These are phyloP conservation scores for Byssothecium circinans DNA, from an alignment of 2,329 filamentous ascomycete genomes.

Conservation along the genomic window DNA sequence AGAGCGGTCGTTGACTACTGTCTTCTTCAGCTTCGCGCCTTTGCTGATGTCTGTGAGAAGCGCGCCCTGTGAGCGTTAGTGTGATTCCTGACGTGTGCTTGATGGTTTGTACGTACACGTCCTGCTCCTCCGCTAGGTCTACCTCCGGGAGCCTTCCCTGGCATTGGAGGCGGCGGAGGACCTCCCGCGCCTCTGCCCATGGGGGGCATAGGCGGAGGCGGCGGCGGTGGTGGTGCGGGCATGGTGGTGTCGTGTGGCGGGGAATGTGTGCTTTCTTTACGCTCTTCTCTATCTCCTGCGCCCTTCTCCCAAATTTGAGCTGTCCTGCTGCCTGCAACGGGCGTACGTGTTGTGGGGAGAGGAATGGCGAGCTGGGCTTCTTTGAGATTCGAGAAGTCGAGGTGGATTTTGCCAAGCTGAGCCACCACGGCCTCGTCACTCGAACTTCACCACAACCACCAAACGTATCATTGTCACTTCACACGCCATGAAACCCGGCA, in stretches of 20 bases:
- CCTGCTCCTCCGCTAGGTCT: conserved; percentile 38
- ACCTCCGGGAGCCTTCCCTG: conserved; percentile 35
- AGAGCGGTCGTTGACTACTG: conserved; percentile 89
- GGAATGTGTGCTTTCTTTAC: not conserved
- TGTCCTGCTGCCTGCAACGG: conserved; percentile 12
- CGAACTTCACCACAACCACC: conserved; percentile 15
- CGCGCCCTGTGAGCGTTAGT: conserved; percentile 64
- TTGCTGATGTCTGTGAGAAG: conserved; percentile 86
- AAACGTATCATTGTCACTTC: not conserved
- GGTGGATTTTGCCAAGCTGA: conserved; percentile 8
- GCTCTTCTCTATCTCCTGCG: not conserved
- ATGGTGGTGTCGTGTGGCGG: conserved; percentile 30
- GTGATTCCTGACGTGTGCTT: not conserved
- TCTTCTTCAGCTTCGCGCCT: conserved; percentile 76
- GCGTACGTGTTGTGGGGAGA: conserved; percentile 3
- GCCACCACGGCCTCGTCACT: conserved; percentile 25
- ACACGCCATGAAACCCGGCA: conserved; percentile 32
- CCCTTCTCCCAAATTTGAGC: not conserved
- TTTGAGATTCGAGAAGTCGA: conserved; percentile 10
- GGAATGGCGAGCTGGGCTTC: conserved; percentile 4
- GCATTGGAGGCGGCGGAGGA: conserved; percentile 42
- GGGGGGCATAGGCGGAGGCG: conserved; percentile 42
- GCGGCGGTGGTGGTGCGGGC: conserved; percentile 38
- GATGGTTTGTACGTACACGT: conserved; percentile 30
- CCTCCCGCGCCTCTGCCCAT: conserved; percentile 43